Conservation (phyloP, 345 rosid genomes). For the Eucalyptus sp. region DNA sequence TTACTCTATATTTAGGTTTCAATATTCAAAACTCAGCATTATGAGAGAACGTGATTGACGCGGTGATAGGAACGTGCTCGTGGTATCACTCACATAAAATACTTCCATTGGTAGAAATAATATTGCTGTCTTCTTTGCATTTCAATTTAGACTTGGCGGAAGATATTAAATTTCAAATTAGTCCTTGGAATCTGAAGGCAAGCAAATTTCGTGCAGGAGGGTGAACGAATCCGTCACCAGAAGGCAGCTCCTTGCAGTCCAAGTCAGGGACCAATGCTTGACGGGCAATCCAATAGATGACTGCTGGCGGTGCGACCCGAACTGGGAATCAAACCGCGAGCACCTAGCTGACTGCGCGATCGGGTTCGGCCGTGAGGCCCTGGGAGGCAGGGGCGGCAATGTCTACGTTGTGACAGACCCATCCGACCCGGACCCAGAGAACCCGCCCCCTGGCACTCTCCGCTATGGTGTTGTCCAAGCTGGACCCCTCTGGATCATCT, state of each 20-base stretch:
- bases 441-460: constrained; percentile 5
- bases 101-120: background rate
- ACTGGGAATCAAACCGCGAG: background rate
- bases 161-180: background rate
- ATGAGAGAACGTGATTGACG: background rate
- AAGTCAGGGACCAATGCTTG: background rate
- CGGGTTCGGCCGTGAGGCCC: constrained; percentile 1
- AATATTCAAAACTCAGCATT: background rate
- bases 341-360: background rate
- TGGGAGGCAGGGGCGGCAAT: constrained; percentile 1
- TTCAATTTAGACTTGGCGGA: background rate
- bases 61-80: background rate
- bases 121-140: background rate
- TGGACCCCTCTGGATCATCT: constrained; percentile 8
- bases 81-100: background rate
- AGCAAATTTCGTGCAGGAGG: background rate
- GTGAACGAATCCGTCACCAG: background rate
- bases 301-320: constrained; percentile 5
- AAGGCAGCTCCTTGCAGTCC: background rate
- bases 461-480: constrained; percentile 4
- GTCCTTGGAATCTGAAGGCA: background rate
- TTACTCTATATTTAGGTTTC: background rate
- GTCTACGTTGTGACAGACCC: background rate
- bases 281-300: constrained; percentile 3
- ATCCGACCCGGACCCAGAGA: background rate